Evolutionary conservation across 2,329 filamentous ascomycete genomes (phyloP).

Genomic region (Neofusicoccum cordaticola): DNA sequence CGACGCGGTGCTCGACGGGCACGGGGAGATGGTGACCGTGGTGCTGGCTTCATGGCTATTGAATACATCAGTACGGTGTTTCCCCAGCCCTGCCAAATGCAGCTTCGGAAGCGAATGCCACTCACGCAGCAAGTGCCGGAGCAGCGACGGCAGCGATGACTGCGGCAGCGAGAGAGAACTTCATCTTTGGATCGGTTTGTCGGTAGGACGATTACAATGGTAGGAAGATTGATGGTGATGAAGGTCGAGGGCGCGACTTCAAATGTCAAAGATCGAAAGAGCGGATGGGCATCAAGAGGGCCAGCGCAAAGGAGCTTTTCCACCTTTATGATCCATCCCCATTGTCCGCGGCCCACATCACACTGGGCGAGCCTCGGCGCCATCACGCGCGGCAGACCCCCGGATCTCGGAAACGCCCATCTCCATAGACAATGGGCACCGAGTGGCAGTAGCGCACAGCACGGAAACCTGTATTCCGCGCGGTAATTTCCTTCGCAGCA

Average conservation of each 20-base stretch:
- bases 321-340: background rate
- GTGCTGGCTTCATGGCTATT: background rate
- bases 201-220: background rate
- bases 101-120: background rate
- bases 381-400: background rate
- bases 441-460: background rate
- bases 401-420: background rate
- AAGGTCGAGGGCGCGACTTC: background rate
- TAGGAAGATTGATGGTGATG: background rate
- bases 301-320: background rate
- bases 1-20: background rate
- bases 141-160: background rate
- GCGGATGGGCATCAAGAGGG: background rate
- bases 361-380: background rate
- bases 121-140: slow-evolving; percentile 8
- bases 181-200: background rate
- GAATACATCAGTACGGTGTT: background rate
- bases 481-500: background rate
- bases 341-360: background rate
- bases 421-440: background rate
- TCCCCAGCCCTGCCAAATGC: background rate
- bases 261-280: background rate
- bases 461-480: background rate
- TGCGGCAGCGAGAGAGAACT: background rate
- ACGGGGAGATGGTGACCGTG: background rate